These are phyloP conservation scores for Kockiozyma suomiensis DNA, from an alignment of 805 yeast genomes.

Conservation along the genomic window DNA sequence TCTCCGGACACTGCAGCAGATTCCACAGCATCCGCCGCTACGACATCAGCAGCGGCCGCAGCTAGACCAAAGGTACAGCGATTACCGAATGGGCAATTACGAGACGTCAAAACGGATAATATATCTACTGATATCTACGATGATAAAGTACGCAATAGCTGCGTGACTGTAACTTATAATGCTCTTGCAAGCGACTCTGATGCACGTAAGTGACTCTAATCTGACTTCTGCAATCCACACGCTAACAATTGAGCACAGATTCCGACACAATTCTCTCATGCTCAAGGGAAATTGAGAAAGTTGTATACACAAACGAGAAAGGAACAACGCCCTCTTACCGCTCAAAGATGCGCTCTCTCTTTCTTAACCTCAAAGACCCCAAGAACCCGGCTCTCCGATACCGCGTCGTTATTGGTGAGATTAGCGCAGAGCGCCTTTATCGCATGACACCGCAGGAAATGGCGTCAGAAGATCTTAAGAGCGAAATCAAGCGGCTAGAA, in stretches of 20 bases:
- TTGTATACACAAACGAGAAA: slow-evolving; percentile 60
- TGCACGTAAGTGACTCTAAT: slow-evolving; percentile 36
- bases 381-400: slow-evolving; percentile 83
- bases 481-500: slow-evolving; percentile 81
- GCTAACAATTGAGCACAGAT: slow-evolving; percentile 36
- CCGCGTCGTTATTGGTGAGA: slow-evolving; percentile 66
- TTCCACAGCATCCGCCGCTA: slow-evolving; percentile 14
- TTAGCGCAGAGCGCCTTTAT: slow-evolving; percentile 66
- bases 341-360: slow-evolving; percentile 81
- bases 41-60: slow-evolving; percentile 32
- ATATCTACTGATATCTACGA: slow-evolving; percentile 68
- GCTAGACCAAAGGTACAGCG: slow-evolving; percentile 18
- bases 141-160: slow-evolving; percentile 79
- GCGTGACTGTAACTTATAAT: slow-evolving; percentile 80
- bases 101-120: slow-evolving; percentile 82
- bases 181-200: slow-evolving; percentile 83
- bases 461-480: slow-evolving; percentile 89
- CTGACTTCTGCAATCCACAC: neutral
- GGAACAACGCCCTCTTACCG: slow-evolving; percentile 64
- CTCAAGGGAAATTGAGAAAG: slow-evolving; percentile 72
- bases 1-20: slow-evolving; percentile 34
- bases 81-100: slow-evolving; percentile 50
- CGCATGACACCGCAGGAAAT: slow-evolving; percentile 89
- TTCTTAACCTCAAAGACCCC: slow-evolving; percentile 84
- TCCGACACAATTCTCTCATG: slow-evolving; percentile 62